Percentiles rank a stretch among this genome's conserved stretches.
These are phyloP conservation scores for Chlorella sp. DNA, from an alignment of 139 green algal species.

Conservation along the genomic window DNA sequence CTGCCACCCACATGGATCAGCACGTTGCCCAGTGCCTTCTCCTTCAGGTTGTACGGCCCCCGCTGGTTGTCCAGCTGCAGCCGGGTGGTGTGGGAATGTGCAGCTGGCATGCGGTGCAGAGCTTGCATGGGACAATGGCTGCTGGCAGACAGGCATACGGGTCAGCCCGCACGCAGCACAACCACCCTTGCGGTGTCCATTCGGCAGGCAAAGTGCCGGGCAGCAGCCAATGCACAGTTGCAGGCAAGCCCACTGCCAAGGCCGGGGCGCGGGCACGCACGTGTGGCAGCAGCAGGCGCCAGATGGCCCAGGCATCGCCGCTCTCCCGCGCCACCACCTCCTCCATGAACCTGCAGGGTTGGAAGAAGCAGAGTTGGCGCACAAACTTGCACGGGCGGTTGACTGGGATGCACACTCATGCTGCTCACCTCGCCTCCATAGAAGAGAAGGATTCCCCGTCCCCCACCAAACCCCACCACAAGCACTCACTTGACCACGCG, in stretches of 20 bases:
- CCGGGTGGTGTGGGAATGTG: neutral
- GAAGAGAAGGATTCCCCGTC: too few relatives aligned
- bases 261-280: neutral
- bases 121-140: too few relatives aligned
- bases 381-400: neutral
- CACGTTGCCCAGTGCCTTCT: conserved; percentile 49
- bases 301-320: conserved; percentile 60
- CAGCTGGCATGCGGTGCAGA: too few relatives aligned
- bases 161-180: too few relatives aligned
- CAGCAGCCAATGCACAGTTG: too few relatives aligned
- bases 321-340: conserved; percentile 46
- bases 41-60: conserved; percentile 56
- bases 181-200: too few relatives aligned
- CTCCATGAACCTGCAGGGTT: conserved; percentile 45
- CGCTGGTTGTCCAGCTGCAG: conserved; percentile 52
- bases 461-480: neutral
- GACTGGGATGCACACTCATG: too few relatives aligned
- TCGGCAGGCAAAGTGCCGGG: too few relatives aligned
- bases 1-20: conserved; percentile 10
- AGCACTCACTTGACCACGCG: neutral
- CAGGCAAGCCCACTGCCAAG: too few relatives aligned
- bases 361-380: neutral
- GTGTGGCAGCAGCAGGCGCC: conserved; percentile 67
- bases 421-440: too few relatives aligned
- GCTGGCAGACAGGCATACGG: too few relatives aligned